A percentile compares a stretch with the other conserved stretches of the same genome.
phyloP scores from a whole-genome alignment of 2,329 filamentous ascomycete species.

The Aureobasidium sp. region DNA sequence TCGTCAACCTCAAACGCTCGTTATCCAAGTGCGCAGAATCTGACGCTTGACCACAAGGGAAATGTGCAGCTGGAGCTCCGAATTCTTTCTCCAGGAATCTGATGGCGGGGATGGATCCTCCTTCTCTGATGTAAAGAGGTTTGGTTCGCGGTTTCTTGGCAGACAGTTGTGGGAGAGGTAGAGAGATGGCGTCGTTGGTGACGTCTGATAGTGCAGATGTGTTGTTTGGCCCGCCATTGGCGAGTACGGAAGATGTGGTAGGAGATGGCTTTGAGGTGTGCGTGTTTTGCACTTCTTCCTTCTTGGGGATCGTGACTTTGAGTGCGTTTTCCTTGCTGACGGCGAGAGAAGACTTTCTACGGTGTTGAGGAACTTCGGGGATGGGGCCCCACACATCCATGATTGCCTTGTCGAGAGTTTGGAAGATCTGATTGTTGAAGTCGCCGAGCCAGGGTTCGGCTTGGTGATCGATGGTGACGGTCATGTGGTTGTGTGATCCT shows the following conservation, averaged over 20 bases:
- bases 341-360: conserved; percentile 3
- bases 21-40: conserved; percentile 93
- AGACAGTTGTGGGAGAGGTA: neutral
- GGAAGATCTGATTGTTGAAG: conserved; percentile 82
- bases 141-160: conserved; percentile 30
- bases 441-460: conserved; percentile 96
- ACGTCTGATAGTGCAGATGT: neutral
- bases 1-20: conserved; percentile 79
- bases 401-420: conserved; percentile 77
- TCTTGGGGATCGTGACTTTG: conserved; percentile 13
- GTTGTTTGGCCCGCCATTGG: conserved; percentile 32
- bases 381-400: conserved; percentile 71
- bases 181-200: neutral
- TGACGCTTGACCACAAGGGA: conserved; percentile 91
- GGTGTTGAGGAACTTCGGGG: conserved; percentile 33
- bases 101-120: conserved; percentile 90
- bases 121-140: conserved; percentile 90
- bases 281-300: conserved; percentile 16
- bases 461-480: conserved; percentile 79
- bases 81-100: conserved; percentile 94
- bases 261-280: conserved; percentile 31
- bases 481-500: conserved; percentile 71
- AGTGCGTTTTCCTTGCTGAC: conserved; percentile 12
- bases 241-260: conserved; percentile 44
- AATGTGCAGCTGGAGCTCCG: conserved; percentile 76